These are phyloP conservation scores for Aspergillus unguis DNA, from an alignment of 2,329 filamentous ascomycete genomes.

Conservation along the genomic window DNA sequence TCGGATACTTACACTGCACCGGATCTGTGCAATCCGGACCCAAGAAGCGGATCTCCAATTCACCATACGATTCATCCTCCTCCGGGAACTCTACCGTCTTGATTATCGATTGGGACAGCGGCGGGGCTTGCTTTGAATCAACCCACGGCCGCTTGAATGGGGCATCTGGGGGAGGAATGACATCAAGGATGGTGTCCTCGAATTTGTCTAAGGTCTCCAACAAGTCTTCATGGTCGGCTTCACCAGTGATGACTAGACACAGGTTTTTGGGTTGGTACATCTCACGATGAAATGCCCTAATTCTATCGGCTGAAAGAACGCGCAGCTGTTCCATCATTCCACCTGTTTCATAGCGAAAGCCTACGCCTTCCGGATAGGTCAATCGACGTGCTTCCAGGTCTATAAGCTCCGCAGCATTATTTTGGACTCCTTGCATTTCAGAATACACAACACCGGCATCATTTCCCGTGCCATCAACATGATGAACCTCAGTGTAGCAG, in stretches of 20 bases:
- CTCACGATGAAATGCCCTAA: slow-evolving; percentile 87
- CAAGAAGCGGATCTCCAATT: slow-evolving; percentile 81
- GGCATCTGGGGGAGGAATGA: slow-evolving; percentile 70
- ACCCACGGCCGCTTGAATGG: slow-evolving; percentile 88
- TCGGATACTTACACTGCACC: slow-evolving; percentile 49
- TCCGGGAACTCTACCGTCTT: slow-evolving; percentile 89
- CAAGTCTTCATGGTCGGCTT: slow-evolving; percentile 78
- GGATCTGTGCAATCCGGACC: slow-evolving; percentile 76
- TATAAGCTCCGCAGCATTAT: slow-evolving; percentile 79
- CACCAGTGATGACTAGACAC: slow-evolving; percentile 86
- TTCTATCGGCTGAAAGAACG: slow-evolving; percentile 79
- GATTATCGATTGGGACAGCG: slow-evolving; percentile 67
- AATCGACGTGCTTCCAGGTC: slow-evolving; percentile 75
- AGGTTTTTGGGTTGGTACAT: slow-evolving; percentile 99
- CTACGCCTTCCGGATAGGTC: slow-evolving; percentile 82
- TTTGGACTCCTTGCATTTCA: slow-evolving; percentile 96
- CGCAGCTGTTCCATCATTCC: slow-evolving; percentile 92
- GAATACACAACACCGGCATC: slow-evolving; percentile 98
- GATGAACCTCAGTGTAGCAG: slow-evolving; percentile 94
- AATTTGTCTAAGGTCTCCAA: slow-evolving; percentile 80
- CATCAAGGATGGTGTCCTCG: slow-evolving; percentile 77
- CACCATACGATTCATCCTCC: slow-evolving; percentile 90
- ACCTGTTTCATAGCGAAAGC: slow-evolving; percentile 97
- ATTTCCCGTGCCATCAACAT: slow-evolving; percentile 87
- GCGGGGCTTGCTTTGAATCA: slow-evolving; percentile 74